Evolutionary conservation across 176 grass and related monocot species (phyloP), one percentile per base, ranked within the genome.

Genomic region (Carex scoparia): DNA sequence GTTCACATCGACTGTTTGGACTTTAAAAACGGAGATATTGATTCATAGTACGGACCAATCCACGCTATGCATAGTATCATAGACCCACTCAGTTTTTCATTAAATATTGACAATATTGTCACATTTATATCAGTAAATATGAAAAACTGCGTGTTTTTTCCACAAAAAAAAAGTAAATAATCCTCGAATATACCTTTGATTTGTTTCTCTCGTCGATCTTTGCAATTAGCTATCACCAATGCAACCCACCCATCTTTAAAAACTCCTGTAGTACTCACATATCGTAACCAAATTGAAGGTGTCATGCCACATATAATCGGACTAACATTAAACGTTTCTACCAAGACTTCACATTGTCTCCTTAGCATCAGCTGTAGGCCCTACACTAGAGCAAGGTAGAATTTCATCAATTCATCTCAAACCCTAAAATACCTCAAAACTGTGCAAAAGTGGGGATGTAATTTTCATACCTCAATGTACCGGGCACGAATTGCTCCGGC

Each of bases 331-430:
- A 90, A 87, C 53, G 63, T 86, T 86, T 94, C 89, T 16, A 97
- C 90, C 61, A 94, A 87, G 35, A 83, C 90, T 84, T 97, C 89
- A 61, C 89, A 80, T 70, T 97, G 94, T 42, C 28, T 79, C 82
- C 90, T 89, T 49, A 97, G 81, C 84, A 91, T 97, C 55, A 94
- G 84, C 86, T 97, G 94, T 69, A 97, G 61, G 9, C 94, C 94
- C 67, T 64, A 74, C 60, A 42, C 5, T 6, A 14, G 18, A 40
- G 3, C 19, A 3, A 10, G 8, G n/a, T 28, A 63, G 7, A 1
- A 63, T 63, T 63, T 28, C 61, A 63, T 63, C 61, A 61, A 61
- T 63, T 23, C 61, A 63, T 63, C 61, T 30, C 61, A 7, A 61
- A 63, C 61, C 61, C 61, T 63, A 10, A 16, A 63, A 23, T 28